phyloP scores from a whole-genome alignment of 2,329 filamentous ascomycete species.

The Botrytis medusae region DNA sequence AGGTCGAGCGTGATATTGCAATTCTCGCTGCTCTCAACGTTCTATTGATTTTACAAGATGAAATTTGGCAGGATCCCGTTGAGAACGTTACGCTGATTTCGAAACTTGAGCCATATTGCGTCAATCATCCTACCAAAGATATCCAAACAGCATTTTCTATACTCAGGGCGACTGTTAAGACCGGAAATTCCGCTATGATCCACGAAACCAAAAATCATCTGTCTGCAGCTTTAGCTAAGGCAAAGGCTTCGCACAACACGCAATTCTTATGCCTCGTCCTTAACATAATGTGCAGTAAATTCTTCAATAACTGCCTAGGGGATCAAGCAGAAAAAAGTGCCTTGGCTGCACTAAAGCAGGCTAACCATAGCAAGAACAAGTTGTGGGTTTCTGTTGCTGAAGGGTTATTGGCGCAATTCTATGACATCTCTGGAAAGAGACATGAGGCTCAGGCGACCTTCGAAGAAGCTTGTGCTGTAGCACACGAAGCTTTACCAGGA shows the following conservation, averaged over 20 bases:
- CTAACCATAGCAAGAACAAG: slow-evolving; percentile 66
- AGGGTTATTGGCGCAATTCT: slow-evolving; percentile 73
- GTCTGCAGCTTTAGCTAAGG: slow-evolving; percentile 67
- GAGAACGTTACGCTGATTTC: slow-evolving; percentile 62
- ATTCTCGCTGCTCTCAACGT: slow-evolving; percentile 68
- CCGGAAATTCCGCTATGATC: slow-evolving; percentile 63
- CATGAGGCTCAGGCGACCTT: slow-evolving; percentile 49
- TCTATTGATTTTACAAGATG: slow-evolving; percentile 70
- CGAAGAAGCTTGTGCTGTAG: slow-evolving; percentile 44
- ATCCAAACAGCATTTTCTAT: slow-evolving; percentile 77
- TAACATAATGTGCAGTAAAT: slow-evolving; percentile 78
- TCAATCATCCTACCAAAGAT: slow-evolving; percentile 68
- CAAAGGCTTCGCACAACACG: slow-evolving; percentile 68
- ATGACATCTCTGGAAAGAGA: slow-evolving; percentile 68
- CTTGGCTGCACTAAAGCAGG: slow-evolving; percentile 65
- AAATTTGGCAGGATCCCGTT: slow-evolving; percentile 55
- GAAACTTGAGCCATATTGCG: slow-evolving; percentile 65
- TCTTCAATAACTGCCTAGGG: slow-evolving; percentile 61
- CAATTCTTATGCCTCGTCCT: slow-evolving; percentile 82
- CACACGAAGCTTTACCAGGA: slow-evolving; percentile 31
- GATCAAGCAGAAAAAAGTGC: slow-evolving; percentile 78
- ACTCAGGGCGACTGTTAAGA: slow-evolving; percentile 66
- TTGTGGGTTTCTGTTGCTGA: slow-evolving; percentile 80
- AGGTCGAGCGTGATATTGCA: slow-evolving; percentile 61
- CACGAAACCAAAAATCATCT: slow-evolving; percentile 78